phyloP scores from a whole-genome alignment of 441 rosid genomes.

The California macrophylla region DNA sequence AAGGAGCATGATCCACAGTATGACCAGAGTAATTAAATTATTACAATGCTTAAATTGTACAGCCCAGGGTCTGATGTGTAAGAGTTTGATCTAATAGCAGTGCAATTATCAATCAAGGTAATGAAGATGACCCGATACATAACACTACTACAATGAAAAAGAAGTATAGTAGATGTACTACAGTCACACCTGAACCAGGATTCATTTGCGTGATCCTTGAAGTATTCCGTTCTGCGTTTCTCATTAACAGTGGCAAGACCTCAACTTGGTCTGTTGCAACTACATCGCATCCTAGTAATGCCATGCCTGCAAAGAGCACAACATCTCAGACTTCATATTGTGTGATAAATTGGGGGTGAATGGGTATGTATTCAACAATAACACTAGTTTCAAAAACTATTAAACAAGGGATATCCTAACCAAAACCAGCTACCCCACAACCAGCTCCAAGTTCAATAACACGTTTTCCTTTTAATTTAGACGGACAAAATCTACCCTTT shows the following conservation, averaged over 20 bases:
- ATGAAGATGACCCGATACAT: not conserved
- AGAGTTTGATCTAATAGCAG: too few relatives aligned
- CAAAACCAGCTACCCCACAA: conserved; percentile 93
- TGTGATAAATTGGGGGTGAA: conserved; percentile 1
- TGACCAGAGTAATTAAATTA: conserved; percentile 1
- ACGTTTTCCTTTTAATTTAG: conserved; percentile 83
- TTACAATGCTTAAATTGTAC: not conserved
- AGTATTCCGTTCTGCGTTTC: conserved; percentile 73
- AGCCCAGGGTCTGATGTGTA: too few relatives aligned
- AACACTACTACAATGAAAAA: not conserved
- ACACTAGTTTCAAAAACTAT: conserved; percentile 9
- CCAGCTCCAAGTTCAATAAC: conserved; percentile 94
- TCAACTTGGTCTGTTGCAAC: conserved; percentile 75
- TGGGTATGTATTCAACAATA: conserved; percentile 12
- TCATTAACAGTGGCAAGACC: conserved; percentile 65
- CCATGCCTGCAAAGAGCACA: conserved; percentile 54
- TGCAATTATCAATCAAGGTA: too few relatives aligned
- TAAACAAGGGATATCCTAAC: conserved; percentile 37
- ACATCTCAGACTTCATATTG: conserved; percentile 12
- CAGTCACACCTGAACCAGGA: conserved; percentile 42
- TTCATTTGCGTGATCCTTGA: conserved; percentile 67
- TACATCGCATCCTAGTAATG: conserved; percentile 78
- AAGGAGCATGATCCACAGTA: conserved; percentile 13
- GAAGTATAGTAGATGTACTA: not conserved
- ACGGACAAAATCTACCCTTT: conserved; percentile 69